Base-by-base conservation (phyloP, 2,329 filamentous ascomycete genomes). In the Diaporthe sp. region DNA sequence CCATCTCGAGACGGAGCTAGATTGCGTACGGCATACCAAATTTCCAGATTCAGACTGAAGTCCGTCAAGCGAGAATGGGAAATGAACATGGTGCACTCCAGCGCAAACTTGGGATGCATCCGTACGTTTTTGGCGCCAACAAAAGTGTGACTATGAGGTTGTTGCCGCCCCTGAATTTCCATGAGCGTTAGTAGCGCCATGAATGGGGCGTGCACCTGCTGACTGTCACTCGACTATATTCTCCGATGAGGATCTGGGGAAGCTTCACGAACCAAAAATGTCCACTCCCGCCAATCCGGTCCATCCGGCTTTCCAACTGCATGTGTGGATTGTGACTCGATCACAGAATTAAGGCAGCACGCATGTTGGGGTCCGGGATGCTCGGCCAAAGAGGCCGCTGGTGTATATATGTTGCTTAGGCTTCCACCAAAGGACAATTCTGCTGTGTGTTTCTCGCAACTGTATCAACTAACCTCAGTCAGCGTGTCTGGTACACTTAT, bases 181-280 rank as follows among this genome's bases (percentile, higher is more conserved):
- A 44, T 25, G 39, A 25, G 59, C 39, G n/a, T 7, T 28, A 62
- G 58, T 62, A 28, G 59, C 59, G 59, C 39, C 59, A 65, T 13
- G 59, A 65, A 65, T 65, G 59, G 59, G 59, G 39, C 59, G 59
- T 65, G 59, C 39, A 65, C 39, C 59, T 65, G 59, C 59, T 65
- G 59, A 65, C 59, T 65, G 59, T 65, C 59, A 65, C 59, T 46
- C 39, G n/a, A 65, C 59, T 37, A 65, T 65, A 65, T 65, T 65
- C 59, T 65, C 59, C 59, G 59, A 65, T 19, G 57, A 31, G 25
- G 39, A 46, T 44, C 59, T 65, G 25, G 8, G 25, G 25, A 31
- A 46, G 25, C 39, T 19, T 65, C 59, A 65, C 13, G 39, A 65
- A 15, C 12, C 59, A 25, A 65, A 65, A 2, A 22, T 31, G n/a